phyloP scores from a whole-genome alignment of 106 monocot species.

The Dioscorea dumetorum region DNA sequence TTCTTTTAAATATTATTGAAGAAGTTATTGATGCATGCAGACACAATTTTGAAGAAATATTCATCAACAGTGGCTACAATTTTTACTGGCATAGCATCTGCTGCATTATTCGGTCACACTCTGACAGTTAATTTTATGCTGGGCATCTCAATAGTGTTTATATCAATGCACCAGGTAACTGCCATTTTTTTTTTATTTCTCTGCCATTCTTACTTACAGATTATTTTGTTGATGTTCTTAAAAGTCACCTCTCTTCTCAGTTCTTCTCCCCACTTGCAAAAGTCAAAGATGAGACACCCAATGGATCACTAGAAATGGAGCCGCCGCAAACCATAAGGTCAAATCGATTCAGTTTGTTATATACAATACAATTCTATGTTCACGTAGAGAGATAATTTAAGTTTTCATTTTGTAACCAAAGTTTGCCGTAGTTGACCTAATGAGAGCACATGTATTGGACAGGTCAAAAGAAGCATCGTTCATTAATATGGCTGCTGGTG shows the following conservation, averaged over 20 bases:
- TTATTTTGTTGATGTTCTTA: not conserved
- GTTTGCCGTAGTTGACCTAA: no score
- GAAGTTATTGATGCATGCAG: conserved; percentile 20
- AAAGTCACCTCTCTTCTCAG: conserved; percentile 23
- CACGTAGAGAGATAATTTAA: no score
- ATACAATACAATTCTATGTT: no score
- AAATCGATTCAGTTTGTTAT: not conserved
- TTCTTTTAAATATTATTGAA: no score
- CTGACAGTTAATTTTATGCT: conserved; percentile 89
- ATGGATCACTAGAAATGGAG: conserved; percentile 49
- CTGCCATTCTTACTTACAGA: not conserved
- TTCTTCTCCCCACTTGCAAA: conserved; percentile 89
- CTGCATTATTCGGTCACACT: conserved; percentile 85
- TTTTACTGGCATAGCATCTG: conserved; percentile 92
- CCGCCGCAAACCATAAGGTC: conserved; percentile 56
- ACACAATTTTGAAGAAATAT: conserved; percentile 96
- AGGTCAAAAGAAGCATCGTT: conserved; percentile 67
- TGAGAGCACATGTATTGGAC: no score
- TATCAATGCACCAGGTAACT: conserved; percentile 98
- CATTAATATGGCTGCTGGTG: conserved; percentile 47
- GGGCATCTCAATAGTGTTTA: conserved; percentile 96
- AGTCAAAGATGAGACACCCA: conserved; percentile 65
- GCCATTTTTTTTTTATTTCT: not conserved
- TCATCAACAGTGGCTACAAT: conserved; percentile 96
- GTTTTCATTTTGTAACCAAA: no score